Base-by-base conservation (phyloP, 352 stramenopile species). In the Elongisporangium undulatum region DNA sequence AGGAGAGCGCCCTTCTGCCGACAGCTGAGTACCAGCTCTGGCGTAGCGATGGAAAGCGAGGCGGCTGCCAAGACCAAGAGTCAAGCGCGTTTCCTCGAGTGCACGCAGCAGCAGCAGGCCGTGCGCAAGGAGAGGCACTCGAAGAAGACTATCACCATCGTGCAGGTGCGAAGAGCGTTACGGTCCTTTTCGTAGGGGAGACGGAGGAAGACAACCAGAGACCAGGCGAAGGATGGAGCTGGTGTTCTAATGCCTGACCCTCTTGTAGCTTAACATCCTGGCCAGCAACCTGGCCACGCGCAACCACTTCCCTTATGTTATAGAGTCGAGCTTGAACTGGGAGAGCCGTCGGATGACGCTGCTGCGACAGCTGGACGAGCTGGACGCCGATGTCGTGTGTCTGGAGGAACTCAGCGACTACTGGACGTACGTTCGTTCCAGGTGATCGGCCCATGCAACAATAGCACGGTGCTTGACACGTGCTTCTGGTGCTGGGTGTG, bases 391-490 rank as follows among this genome's bases (percentile, higher is more conserved):
- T 48, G 77, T 95, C 51, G 64, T 95, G 48, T 95, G 86, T 58
- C 77, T 95, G 6, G 86, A 94, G 67, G 86, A 95, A 23, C 68
- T 92, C 22, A 94, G 83, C 67, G 86, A 95, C 75, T 95, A 95
- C 64, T 94, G 85, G 84, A 94, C 84, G 77, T 94, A 74, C 39
- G 83, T 81, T 13, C 21, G 23, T 29, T 51, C n/a, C n/a, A n/a
- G n/a, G n/a, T n/a, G n/a, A n/a, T 5, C 51, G 29, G 9, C 38
- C 24, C 21, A 13, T 53, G 8, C 22, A 29, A 2, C 7, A 24
- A 29, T 20, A 49, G 15, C 53, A n/a, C 4, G 53, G 21, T n/a
- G 4, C 19, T 53, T 65, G 45, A 62, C 34, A 38, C 15, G 24
- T 53, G 49, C 20, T 21, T 26, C 12, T 51, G 7, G 10, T 45